Evolutionary conservation across 352 stramenopile species (phyloP).

Genomic region (Pythium aquatile): DNA sequence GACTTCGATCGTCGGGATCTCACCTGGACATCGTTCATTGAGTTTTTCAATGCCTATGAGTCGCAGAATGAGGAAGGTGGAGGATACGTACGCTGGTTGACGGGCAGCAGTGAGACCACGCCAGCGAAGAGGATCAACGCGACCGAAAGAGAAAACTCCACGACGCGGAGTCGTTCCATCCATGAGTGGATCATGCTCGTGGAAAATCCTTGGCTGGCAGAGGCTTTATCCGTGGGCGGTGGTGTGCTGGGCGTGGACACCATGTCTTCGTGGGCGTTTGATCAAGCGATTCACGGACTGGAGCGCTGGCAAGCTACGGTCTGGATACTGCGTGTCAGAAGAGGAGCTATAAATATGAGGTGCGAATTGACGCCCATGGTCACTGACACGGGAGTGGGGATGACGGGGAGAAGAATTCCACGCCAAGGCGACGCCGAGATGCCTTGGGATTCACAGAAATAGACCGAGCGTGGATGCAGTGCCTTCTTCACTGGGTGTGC

Average conservation of each 20-base stretch:
- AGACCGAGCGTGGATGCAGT: no score
- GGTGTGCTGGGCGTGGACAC: constrained; percentile 5
- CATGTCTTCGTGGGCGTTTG: neutral
- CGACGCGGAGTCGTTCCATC: constrained; percentile 27
- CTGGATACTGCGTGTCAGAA: no score
- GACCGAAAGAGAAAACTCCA: constrained; percentile 52
- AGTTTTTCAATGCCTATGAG: no score
- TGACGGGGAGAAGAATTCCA: no score
- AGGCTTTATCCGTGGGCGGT: neutral
- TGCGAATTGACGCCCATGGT: no score
- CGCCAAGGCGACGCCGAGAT: no score
- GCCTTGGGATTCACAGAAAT: no score
- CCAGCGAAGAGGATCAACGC: constrained; percentile 45
- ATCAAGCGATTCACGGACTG: no score
- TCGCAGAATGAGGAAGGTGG: neutral
- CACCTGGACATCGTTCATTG: constrained; percentile 22
- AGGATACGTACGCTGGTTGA: constrained; percentile 44
- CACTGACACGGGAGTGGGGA: no score
- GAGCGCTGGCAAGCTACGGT: no score
- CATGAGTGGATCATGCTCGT: constrained; percentile 16
- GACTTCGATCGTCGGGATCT: constrained; percentile 55
- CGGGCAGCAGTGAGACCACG: constrained; percentile 47
- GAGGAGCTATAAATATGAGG: no score
- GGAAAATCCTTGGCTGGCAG: neutral
- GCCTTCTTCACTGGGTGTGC: no score